Percentiles rank a stretch among this genome's conserved stretches.
Evolutionary conservation across 2,329 filamentous ascomycete species (phyloP).

Genomic region (Talaromyces marneffei): DNA sequence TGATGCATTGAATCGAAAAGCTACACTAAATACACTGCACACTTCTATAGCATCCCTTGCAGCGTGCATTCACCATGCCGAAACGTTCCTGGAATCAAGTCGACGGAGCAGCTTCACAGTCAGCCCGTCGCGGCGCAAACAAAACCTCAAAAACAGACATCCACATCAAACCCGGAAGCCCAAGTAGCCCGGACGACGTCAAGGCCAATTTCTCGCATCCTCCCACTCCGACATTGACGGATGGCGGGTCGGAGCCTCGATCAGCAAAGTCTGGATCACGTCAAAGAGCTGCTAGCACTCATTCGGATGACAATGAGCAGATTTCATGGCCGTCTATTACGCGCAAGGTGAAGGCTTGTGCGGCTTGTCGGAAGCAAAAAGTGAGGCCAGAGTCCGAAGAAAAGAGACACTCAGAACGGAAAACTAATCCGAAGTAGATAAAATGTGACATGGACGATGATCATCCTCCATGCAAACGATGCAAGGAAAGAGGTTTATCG

Average conservation of each 20-base stretch:
- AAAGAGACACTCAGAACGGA: not conserved
- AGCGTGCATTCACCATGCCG: constrained; percentile 9
- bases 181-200: constrained; percentile 8
- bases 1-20: not conserved
- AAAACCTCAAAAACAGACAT: not conserved
- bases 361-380: constrained; percentile 48
- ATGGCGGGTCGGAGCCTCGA: constrained; percentile 10
- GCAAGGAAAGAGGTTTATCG: constrained; percentile 40
- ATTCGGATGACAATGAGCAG: constrained; percentile 13
- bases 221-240: constrained; percentile 13
- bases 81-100: constrained; percentile 15
- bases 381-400: constrained; percentile 22
- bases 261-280: constrained; percentile 8
- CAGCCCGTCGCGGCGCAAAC: constrained; percentile 3
- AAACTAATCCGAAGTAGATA: constrained; percentile 21
- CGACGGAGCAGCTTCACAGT: constrained; percentile 10
- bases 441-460: constrained; percentile 45
- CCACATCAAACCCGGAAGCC: constrained; percentile 9
- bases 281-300: constrained; percentile 11
- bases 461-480: constrained; percentile 45
- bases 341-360: constrained; percentile 43
- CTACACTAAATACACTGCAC: not conserved
- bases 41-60: not conserved
- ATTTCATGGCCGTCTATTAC: constrained; percentile 28
- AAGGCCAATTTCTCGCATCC: constrained; percentile 11